A percentile compares a stretch with the other conserved stretches of the same genome.
These are phyloP conservation scores for Citrullus colocynthis DNA, from an alignment of 306 rosid genomes.

Conservation along the genomic window DNA sequence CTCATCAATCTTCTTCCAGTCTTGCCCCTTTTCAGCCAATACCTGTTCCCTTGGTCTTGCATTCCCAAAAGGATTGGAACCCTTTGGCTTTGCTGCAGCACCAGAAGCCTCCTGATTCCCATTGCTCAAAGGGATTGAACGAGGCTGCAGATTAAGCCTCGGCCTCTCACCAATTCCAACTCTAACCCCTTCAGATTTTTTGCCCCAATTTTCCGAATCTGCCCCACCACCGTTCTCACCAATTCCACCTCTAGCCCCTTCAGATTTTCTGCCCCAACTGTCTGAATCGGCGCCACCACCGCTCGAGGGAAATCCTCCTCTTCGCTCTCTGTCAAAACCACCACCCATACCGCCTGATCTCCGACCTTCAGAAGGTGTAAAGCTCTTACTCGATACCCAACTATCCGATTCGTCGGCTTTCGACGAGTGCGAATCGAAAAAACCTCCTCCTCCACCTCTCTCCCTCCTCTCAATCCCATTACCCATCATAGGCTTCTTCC, in stretches of 20 bases:
- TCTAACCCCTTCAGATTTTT: slow-evolving; percentile 16
- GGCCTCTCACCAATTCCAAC: slow-evolving; percentile 42
- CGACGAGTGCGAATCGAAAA: slow-evolving; percentile 60
- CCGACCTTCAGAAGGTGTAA: slow-evolving; percentile 45
- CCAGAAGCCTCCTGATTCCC: slow-evolving; percentile 32
- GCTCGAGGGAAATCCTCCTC: slow-evolving; percentile 18
- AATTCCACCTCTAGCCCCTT: slow-evolving; percentile 15
- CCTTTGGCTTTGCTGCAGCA: slow-evolving; percentile 33
- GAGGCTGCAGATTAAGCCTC: slow-evolving; percentile 68
- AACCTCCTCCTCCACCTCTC: slow-evolving; percentile 32
- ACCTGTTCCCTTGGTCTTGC: slow-evolving; percentile 97
- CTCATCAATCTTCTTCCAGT: slow-evolving; percentile 87
- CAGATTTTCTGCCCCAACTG: slow-evolving; percentile 30
- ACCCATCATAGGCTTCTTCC: slow-evolving; percentile 40
- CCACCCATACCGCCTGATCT: slow-evolving; percentile 32
- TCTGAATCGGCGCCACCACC: slow-evolving; percentile 34
- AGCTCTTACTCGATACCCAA: slow-evolving; percentile 68
- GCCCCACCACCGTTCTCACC: slow-evolving; percentile 28
- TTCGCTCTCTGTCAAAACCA: slow-evolving; percentile 46
- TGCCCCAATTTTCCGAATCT: slow-evolving; percentile 5
- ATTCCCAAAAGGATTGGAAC: slow-evolving; percentile 60
- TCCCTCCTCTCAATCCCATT: slow-evolving; percentile 50
- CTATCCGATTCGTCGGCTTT: slow-evolving; percentile 81
- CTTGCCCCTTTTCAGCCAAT: slow-evolving; percentile 81
- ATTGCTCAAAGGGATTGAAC: slow-evolving; percentile 33